Percentiles rank a stretch among this genome's conserved stretches.
Evolutionary conservation across 768 basidiomycete species (phyloP).

Genomic region (Mycena epipterygia): DNA sequence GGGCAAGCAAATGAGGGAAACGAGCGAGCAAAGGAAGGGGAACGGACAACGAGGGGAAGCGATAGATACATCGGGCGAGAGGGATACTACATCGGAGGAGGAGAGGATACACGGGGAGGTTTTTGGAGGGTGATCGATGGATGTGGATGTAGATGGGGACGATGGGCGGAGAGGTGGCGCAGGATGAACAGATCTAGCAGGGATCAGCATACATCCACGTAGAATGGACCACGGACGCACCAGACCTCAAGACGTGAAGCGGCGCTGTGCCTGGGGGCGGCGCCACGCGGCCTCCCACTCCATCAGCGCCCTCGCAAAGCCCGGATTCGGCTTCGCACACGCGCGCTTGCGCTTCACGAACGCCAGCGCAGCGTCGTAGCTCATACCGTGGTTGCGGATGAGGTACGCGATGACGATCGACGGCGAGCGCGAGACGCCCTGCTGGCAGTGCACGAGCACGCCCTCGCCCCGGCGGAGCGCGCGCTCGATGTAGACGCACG

Average conservation of each 20-base stretch:
- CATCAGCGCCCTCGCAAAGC: conserved; percentile 71
- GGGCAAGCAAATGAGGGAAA: too few relatives aligned
- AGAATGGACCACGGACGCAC: not conserved
- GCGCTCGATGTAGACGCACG: conserved; percentile 75
- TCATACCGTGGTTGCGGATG: conserved; percentile 80
- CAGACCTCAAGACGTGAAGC: conserved; percentile 27
- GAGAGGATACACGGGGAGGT: too few relatives aligned
- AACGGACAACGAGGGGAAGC: too few relatives aligned
- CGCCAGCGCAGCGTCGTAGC: conserved; percentile 74
- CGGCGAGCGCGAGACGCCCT: conserved; percentile 86
- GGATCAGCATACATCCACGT: not conserved
- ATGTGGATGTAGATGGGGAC: too few relatives aligned
- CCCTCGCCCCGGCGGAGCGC: conserved; percentile 72
- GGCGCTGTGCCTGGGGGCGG: conserved; percentile 10
- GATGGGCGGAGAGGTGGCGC: too few relatives aligned
- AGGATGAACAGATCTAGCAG: too few relatives aligned
- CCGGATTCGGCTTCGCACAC: conserved; percentile 84
- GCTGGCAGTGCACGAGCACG: conserved; percentile 86
- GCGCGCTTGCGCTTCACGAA: conserved; percentile 76
- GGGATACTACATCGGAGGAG: too few relatives aligned
- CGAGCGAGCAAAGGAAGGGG: too few relatives aligned
- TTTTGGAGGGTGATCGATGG: too few relatives aligned
- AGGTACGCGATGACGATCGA: conserved; percentile 87
- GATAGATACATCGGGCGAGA: too few relatives aligned
- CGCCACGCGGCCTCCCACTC: conserved; percentile 63